Evolutionary conservation across 164 flowering plant genomes (phyloP), one percentile per base, ranked within the genome.

Genomic region (Hamamelis virginiana): DNA sequence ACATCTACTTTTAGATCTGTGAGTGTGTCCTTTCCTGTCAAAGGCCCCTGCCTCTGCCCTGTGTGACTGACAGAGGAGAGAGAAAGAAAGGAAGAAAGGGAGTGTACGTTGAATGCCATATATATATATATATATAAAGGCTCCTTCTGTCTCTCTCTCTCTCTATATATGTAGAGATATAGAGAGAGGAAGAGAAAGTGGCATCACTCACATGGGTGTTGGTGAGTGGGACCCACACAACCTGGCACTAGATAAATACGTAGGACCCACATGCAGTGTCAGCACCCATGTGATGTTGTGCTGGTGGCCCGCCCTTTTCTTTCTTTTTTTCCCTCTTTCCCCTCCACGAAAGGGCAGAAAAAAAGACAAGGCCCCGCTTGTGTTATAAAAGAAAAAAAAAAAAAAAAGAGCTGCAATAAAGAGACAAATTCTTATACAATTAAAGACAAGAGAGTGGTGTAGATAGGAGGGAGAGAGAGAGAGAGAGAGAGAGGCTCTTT

Each of bases 281-380:
- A 69, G 81, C 73, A 62, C 65, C 79, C 82, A 79, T 79, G 82
- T 79, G 82, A 66, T 25, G 6, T n/a, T 62, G 44, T 22, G 60
- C 63, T 48, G 16, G 66, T 62, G 76, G 65, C 22, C 65, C 62
- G 8, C 19, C 45, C 23, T 21, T n/a, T n/a, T 5, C 50, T 14
- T 44, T 44, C 12, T 1, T 12, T 12, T 44, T 44, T 44, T 12
- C 46, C 16, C 11, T 46, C 50, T 15, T 48, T 19, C 22, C 51
- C 68, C 64, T 56, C 70, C 57, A 56, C n/a, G 18, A 74, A 62
- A 70, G 19, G 68, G 67, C 59, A 46, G 56, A 58, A 43, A 50
- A 10, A 60, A 65, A 69, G 52, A 68, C 19, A 44, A 23, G 19
- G 21, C 46, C 65, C 72, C 60, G 59, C 58, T 21, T 50, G 68